Base-by-base conservation (phyloP, 257 asterid genomes). In the Fraxinus pennsylvanica region DNA sequence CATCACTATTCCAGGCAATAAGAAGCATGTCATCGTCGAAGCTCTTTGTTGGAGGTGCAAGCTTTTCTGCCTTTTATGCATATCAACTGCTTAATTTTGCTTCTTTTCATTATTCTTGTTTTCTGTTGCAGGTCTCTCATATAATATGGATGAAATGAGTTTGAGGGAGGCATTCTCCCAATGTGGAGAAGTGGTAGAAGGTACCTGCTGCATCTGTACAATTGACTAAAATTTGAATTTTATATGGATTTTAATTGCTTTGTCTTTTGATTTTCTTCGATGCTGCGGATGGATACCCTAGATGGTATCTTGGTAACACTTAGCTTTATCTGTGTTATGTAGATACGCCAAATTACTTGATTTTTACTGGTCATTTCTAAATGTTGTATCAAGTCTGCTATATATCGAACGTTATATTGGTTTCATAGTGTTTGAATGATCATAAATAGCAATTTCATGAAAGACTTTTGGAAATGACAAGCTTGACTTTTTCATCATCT, bases 41-140 rank as follows among this genome's bases (percentile, higher is more conserved):
- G 88, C 85, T 94, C 82, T 94, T 91, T 83, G 85, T 94, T 82
- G 99, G 99, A 90, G 97, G 99, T 94, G 79, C 35, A 22, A 45
- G 47, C 61, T 25, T 32, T 32, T 33, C 25, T 77, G 35, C 57
- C 29, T 33, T 80, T 15, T 71, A 30, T 25, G 81, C 67, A 72
- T 4, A 29, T 59, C 70, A 7, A 8, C 25, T 33, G 41, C 36
- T 32, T 43, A 32, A 47, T 29, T 19, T 19, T 63, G 74, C 43
- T 14, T 71, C 15, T 63, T 32, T 71, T 41, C 38, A 9, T 61
- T 52, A 33, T 36, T 78, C 70, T 32, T 73, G 33, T 59, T 78
- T 39, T 76, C 25, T 65, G 14, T 72, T 73, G 72, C 87, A 94
- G 99, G 99, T 78, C 96, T 94, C 75, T 88, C 96, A 0, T 94